Percentiles rank a stretch among this genome's conserved stretches.
phyloP scores from a whole-genome alignment of 23 red algal genomes.

The Gracilariopsis chorda region DNA sequence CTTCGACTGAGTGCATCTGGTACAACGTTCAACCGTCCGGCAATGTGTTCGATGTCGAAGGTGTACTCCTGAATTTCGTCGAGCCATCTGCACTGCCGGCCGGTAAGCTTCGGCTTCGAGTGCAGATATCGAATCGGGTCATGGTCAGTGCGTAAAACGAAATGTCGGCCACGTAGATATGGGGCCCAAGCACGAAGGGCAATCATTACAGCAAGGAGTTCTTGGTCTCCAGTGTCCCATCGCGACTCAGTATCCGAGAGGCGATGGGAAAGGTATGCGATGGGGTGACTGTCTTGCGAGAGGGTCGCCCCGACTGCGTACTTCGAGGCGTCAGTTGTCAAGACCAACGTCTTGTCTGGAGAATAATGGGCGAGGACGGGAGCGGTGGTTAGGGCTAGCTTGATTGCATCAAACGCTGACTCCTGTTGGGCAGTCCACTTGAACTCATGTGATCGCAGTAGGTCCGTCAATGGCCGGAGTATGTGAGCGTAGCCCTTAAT shows the following conservation, averaged over 20 bases:
- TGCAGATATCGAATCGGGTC: conserved; percentile 30
- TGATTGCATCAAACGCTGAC: no score
- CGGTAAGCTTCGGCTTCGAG: conserved; percentile 3
- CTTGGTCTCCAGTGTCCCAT: conserved; percentile 27
- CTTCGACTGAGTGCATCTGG: conserved; percentile 15
- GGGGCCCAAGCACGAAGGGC: background rate
- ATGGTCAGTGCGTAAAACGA: background rate
- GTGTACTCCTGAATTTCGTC: background rate
- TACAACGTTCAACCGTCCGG: background rate
- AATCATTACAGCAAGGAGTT: background rate
- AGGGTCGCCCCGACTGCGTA: conserved; percentile 17
- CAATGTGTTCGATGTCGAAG: background rate
- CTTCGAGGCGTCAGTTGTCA: background rate
- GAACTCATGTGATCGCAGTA: no score
- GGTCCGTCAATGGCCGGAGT: no score
- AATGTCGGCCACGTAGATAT: background rate
- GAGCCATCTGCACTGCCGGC: background rate
- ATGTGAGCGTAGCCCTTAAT: no score
- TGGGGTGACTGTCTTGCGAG: background rate
- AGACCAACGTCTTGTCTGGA: background rate
- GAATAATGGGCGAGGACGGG: background rate
- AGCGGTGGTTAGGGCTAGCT: background rate
- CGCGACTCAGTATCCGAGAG: background rate
- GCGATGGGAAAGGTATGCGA: no score
- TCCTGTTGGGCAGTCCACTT: no score